phyloP scores from a whole-genome alignment of 805 yeast genomes.

The Candida dajiaensis region DNA sequence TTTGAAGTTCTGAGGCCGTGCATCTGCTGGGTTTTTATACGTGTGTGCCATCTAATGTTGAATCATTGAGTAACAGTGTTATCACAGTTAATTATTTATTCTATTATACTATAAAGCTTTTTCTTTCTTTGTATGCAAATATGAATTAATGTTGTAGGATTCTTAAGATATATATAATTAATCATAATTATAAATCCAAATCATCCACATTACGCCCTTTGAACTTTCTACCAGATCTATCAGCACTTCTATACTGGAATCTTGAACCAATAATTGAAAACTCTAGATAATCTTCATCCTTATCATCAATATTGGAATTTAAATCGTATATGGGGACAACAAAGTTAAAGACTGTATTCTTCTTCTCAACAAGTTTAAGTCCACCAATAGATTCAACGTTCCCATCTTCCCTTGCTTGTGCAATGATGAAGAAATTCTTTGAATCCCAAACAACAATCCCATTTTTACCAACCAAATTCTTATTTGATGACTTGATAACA shows the following conservation, averaged over 20 bases:
- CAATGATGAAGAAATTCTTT: conserved; percentile 62
- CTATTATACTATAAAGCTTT: no score
- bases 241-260: conserved; percentile 67
- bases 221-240: conserved; percentile 79
- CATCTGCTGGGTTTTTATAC: neutral
- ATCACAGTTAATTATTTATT: no score
- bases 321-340: conserved; percentile 30
- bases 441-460: conserved; percentile 88
- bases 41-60: neutral
- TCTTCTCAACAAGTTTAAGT: conserved; percentile 58
- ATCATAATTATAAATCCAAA: conserved; percentile 16
- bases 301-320: conserved; percentile 15
- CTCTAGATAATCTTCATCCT: conserved; percentile 36
- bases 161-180: no score
- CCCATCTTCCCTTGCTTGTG: conserved; percentile 27
- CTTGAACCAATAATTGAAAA: conserved; percentile 77
- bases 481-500: conserved; percentile 53
- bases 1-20: no score
- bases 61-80: neutral
- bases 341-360: conserved; percentile 57
- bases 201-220: conserved; percentile 73
- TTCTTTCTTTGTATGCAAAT: no score
- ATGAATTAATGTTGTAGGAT: no score
- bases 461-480: conserved; percentile 48
- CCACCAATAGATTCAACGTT: conserved; percentile 47